Evolutionary conservation across 768 basidiomycete genomes (phyloP).

Genomic region (Russula sp.): DNA sequence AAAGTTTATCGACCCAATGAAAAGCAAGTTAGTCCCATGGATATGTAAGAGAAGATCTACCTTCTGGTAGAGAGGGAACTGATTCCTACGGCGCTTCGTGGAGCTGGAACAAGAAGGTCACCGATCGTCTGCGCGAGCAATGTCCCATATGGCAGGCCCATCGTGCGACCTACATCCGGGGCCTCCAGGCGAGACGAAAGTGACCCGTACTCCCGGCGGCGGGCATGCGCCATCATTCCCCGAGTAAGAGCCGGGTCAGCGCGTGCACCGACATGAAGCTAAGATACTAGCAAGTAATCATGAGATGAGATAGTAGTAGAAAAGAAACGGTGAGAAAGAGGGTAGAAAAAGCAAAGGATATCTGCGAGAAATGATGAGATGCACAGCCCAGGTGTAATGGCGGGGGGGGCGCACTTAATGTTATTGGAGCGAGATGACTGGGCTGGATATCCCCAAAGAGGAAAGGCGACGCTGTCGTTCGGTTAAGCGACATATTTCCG

Average conservation of each 20-base stretch:
- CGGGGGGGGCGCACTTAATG: slow-evolving; percentile 13
- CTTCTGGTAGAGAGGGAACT: slow-evolving; percentile 4
- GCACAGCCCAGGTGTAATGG: not conserved
- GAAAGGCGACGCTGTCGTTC: slow-evolving; percentile 15
- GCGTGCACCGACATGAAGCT: slow-evolving; percentile 11
- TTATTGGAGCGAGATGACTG: not conserved
- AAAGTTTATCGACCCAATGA: slow-evolving; percentile 26
- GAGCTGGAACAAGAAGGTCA: slow-evolving; percentile 17
- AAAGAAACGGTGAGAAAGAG: not conserved
- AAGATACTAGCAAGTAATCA: slow-evolving; percentile 1
- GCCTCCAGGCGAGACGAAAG: slow-evolving; percentile 6
- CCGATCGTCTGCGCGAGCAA: slow-evolving; percentile 12
- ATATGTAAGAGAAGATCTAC: slow-evolving; percentile 22
- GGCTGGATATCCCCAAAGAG: slow-evolving; percentile 12
- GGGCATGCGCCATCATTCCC: slow-evolving; percentile 6
- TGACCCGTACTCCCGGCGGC: slow-evolving; percentile 22
- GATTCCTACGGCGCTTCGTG: slow-evolving; percentile 14
- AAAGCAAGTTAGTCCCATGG: slow-evolving; percentile 16
- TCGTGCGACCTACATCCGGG: not conserved
- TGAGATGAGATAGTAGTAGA: slow-evolving; percentile 17
- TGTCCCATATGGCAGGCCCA: slow-evolving; percentile 9
- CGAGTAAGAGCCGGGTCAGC: slow-evolving; percentile 17
- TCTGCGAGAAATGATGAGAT: not conserved
- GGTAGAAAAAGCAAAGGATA: not conserved
- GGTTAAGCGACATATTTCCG: slow-evolving; percentile 28